Base-by-base conservation (phyloP, 2,329 filamentous ascomycete species). In the Emericellopsis cladophorae region DNA sequence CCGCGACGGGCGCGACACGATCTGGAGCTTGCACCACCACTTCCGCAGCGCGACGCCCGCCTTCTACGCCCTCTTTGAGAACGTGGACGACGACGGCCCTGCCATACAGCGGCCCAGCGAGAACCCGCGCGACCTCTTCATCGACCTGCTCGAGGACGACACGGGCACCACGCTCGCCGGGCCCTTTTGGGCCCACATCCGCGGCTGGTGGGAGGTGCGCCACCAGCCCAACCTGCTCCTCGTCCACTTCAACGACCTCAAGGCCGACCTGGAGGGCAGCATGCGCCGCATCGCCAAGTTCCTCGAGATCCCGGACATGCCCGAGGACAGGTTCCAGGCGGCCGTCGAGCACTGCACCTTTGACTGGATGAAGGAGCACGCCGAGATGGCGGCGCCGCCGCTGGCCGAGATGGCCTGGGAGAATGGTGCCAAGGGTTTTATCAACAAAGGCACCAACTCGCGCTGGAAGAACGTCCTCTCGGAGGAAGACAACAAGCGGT, bases 401-500 rank as follows among this genome's bases (percentile, higher is more conserved):
- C 24, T 32, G 31, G 31, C 38, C 7, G 40, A 42, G 15, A 3
- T 16, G 6, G 37, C 29, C 18, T 45, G 37, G 16, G 38, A 40
- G 16, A 26, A 36, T 4, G 40, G 43, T 3, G 40, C 40, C 15
- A 18, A 45, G 22, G 40, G 21, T 33, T 45, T 45, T 34, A 42
- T 45, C 40, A 40, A 42, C 40, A 45, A 42, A 40, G 43, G 43
- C 38, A 40, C 43, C 12, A 45, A 45, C 36, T 15, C 16, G 5
- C 16, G 43, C 16, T 45, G 43, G 43, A 37, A 16, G 35, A 34
- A 45, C 39, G 37, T 24, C 4, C 37, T 45, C 6, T 12, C 55
- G 7, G 62, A 57, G 5, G 49, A 44, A 4, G 61, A 59, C 2
- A 61, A 67, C 15, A 51, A 59, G 16, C 48, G 54, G 23, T 55